A percentile compares a stretch with the other conserved stretches of the same genome.
Conservation (phyloP, 306 rosid genomes). For the Malus sieversii region DNA sequence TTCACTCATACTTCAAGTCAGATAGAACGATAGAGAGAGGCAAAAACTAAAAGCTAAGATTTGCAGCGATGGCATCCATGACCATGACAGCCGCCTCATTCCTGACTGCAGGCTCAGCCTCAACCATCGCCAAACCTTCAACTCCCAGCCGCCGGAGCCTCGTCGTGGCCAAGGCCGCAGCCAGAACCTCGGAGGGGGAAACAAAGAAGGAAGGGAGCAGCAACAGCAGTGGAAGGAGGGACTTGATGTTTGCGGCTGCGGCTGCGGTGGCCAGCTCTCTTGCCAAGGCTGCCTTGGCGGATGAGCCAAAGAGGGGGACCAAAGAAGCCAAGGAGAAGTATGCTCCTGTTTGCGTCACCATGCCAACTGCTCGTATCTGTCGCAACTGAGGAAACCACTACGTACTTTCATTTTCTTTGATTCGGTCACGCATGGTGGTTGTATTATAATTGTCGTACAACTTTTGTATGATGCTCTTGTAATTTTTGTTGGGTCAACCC, state of each 20-base stretch:
- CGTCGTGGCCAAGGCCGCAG: conserved; percentile 36
- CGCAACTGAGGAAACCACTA: conserved; percentile 28
- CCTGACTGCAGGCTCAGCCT: conserved; percentile 15
- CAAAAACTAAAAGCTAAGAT: neutral
- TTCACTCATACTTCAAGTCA: neutral
- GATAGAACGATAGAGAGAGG: neutral
- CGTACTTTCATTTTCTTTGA: neutral
- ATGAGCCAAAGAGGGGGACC: conserved; percentile 45
- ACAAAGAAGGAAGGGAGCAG: conserved; percentile 8
- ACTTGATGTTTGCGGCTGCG: conserved; percentile 39
- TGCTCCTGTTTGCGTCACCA: conserved; percentile 43
- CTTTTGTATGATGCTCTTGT: neutral
- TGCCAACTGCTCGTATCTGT: conserved; percentile 64
- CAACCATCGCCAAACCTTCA: conserved; percentile 16
- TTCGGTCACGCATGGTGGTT: neutral
- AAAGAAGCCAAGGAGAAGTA: conserved; percentile 53
- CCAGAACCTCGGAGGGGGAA: conserved; percentile 18
- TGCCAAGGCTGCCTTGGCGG: conserved; percentile 47
- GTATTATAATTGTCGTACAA: conserved; percentile 22
- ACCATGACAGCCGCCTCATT: conserved; percentile 41
- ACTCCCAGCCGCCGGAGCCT: conserved; percentile 15
- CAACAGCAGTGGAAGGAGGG: conserved; percentile 44
- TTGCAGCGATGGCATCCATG: conserved; percentile 45
- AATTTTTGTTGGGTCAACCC: neutral
- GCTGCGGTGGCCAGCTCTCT: conserved; percentile 38